Evolutionary conservation across 1,139 yeast species (phyloP), one percentile per base, ranked within the genome.

Genomic region (Spathaspora sp.): DNA sequence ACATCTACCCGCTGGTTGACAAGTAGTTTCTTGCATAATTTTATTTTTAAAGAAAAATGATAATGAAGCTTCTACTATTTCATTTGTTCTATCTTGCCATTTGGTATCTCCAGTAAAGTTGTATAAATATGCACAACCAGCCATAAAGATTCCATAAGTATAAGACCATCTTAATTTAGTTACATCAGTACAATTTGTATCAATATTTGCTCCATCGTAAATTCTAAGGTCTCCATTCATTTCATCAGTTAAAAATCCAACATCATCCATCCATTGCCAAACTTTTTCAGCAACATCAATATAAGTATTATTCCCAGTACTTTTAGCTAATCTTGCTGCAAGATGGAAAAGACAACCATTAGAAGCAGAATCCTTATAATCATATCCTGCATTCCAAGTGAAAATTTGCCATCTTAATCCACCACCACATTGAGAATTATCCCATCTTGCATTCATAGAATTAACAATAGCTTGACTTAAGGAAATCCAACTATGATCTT

Each of bases 401-500:
- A 82, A 84, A 54, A 86, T 87, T 70, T 88, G 96, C 96, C 96
- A 88, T 65, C 95, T 75, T 49, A 88, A 68, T 0, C 96, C 96
- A 36, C 96, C 96, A 39, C 70, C 72, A 65, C 96, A 88, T 50
- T 70, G 63, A 2, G 55, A 61, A 8, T 65, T 58, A 57, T 87
- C 95, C 96, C 96, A 88, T 54, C 95, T 74, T 10, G 75, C 70
- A 46, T 82, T 79, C 86, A 88, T 83, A 38, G 89, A 80, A 60
- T 86, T 83, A 65, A 82, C 88, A 29, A 85, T 84, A 9, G 89
- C 90, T 64, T 85, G 88, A 1, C 90, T 80, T 55, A 86, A 70
- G 31, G 80, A 74, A 31, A 84, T 70, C 95, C 95, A 87, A 47
- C 81, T 69, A 45, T 84, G 83, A 40, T 68, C 62, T 1, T 57